These are phyloP conservation scores for Pistacia integerrima DNA, from an alignment of 345 rosid genomes.

Conservation along the genomic window DNA sequence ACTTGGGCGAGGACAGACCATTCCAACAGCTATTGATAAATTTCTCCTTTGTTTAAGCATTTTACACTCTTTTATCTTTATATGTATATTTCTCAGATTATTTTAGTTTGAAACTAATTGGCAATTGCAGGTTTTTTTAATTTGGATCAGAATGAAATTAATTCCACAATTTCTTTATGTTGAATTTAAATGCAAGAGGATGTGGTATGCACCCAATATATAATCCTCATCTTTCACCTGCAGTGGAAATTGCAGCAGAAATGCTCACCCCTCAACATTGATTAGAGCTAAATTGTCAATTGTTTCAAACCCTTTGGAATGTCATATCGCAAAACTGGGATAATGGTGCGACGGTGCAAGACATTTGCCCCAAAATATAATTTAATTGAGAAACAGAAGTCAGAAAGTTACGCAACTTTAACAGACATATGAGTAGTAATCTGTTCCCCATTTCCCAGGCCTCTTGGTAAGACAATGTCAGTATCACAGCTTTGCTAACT, in stretches of 20 bases:
- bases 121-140: no score
- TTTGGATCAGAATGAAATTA: no score
- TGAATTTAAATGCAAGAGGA: not conserved
- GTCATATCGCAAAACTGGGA: constrained; percentile 89
- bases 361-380: constrained; percentile 94
- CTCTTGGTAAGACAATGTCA: constrained; percentile 95
- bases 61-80: no score
- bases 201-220: not conserved
- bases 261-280: constrained; percentile 94
- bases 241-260: constrained; percentile 10
- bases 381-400: constrained; percentile 20
- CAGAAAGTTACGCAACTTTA: constrained; percentile 21
- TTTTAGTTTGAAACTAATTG: no score
- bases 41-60: not conserved
- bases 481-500: constrained; percentile 94
- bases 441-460: constrained; percentile 98
- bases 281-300: constrained; percentile 94
- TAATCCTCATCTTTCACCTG: not conserved
- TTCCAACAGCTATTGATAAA: no score
- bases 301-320: constrained; percentile 96
- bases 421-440: constrained; percentile 18
- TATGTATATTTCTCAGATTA: no score
- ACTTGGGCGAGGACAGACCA: no score
- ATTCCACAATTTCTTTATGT: not conserved
- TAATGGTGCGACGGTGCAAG: constrained; percentile 95